Evolutionary conservation across 2,329 filamentous ascomycete genomes (phyloP), one percentile per base, ranked within the genome.

Genomic region (Colletotrichum kahawae): DNA sequence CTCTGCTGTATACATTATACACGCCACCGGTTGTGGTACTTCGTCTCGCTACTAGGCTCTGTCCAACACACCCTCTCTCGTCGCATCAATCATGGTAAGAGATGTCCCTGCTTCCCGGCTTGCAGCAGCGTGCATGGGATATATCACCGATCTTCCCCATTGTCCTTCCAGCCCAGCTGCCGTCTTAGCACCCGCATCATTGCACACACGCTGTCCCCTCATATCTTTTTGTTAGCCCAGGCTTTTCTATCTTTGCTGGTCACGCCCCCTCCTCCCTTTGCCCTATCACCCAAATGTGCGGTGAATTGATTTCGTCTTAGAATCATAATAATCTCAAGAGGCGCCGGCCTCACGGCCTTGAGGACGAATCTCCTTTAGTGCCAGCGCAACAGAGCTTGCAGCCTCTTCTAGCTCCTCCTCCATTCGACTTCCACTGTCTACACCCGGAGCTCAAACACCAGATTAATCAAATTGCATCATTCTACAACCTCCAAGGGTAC

Each of bases 51-150:
- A 79, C 78, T 78, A 79, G 76, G 78, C 77, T 81, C 77, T 83
- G 82, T 83, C 81, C 80, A 81, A 82, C 83, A 81, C 81, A 83
- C 81, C 81, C 82, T 83, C 80, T 83, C 80, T 82, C 79, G 81
- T 81, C 82, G 82, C 82, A 83, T 81, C 83, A 82, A 87, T 83
- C 81, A 89, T 89, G 87, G 87, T 89, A 88, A 88, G 87, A 82
- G 78, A 78, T 73, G 71, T 81, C 81, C 81, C 80, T 82, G 79
- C 80, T 83, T 79, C 80, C 82, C 80, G 82, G 79, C 81, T 81
- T 79, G 80, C 83, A 85, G 86, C 82, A 84, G 82, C 82, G 81
- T 86, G 85, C 86, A 87, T 85, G 82, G 81, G 80, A 83, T 86
- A 85, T 86, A 85, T 86, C 82, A 85, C 82, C 80, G 80, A 81